Base-by-base conservation (phyloP, 768 basidiomycete species). In the Suillus tomentosus region DNA sequence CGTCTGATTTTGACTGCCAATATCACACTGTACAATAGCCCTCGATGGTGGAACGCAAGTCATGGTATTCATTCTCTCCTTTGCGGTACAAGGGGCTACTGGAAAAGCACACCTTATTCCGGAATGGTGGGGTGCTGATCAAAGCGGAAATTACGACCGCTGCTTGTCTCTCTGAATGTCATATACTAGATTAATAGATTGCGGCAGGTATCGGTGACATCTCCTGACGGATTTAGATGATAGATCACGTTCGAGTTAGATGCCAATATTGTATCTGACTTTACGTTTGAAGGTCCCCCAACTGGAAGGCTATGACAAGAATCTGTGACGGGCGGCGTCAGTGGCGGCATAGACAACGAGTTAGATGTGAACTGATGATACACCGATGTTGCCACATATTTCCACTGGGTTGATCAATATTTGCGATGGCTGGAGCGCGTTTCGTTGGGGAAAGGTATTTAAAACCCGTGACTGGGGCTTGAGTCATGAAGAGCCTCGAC, bases 371-470 rank as follows among this genome's bases (percentile, higher is more conserved):
- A 85, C 31, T 31, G 31, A 31, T 31, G 31, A 88, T 66, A 92
- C 92, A 48, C 86, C 79, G 37, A 96, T 81, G 76, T 95, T 95
- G 0, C 94, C 93, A 8, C 91, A 80, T 69, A 91, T 87, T 14
- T 87, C 88, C 69, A 91, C 84, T 31, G 88, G 85, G 74, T 93
- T 94, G 70, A 94, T 84, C 62, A 90, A 31, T 31, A 31, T 31
- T 31, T 31, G 31, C 31, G 31, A 31, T 31, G 31, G 31, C 31
- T 5, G 94, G 88, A 10, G 93, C 91, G 7, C 94, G 88, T 75
- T 94, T 95, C 24, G 88, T 19, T 87, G 85, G 24, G 92, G 87
- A 76, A 96, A 80, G 11, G 81, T 80, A 66, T 80, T 83, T 58
- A 79, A 79, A 59, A 84, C 77, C 85, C 81, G 84, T 90, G 5